Base-by-base conservation (phyloP, 202 grass and related monocot species). In the Elaeis oleifera region DNA sequence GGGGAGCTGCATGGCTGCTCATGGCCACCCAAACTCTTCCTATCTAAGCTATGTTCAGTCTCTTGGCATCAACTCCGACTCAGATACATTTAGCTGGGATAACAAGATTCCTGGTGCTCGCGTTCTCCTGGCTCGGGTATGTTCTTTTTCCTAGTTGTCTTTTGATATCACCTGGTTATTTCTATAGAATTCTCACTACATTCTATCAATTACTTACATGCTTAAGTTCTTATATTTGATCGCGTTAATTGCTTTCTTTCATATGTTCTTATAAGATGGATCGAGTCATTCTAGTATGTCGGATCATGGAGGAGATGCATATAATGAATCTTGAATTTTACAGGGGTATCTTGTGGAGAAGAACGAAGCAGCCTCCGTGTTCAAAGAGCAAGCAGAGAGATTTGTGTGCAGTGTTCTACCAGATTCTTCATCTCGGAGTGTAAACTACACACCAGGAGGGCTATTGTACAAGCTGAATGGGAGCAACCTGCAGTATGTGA, bases 401-500 rank as follows among this genome's bases (percentile, higher is more conserved):
- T 64, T 64, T 51, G 26, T 67, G 23, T 67, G 51, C 51, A 54
- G 17, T 5, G 25, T 54, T 5, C 25, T 67, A 4, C 50, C 48
- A 14, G 17, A 21, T 13, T 54, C 24, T 1, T 4, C 23, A 15
- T 54, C 24, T 6, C 5, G 2, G 50, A 67, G 15, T 1, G 64
- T 67, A 17, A 49, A 1, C 26, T 57, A 71, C 62, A 69, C 32
- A 58, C 13, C 69, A 65, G 90, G 85, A 0, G 83, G 90, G 0
- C 64, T 95, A 0, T 55, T 95, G 32, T 90, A 81, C 80, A 75
- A 71, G 64, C 20, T 63, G 5, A 77, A 78, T 8, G 77, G 13
- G 0, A 90, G 85, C 80, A 90, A 87, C 76, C 75, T 90, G 77
- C 85, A 95, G 80, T 95, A 87, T 62, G 85, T 87, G 50, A 90